Evolutionary conservation across 331 rosid genomes (phyloP).

Genomic region (Malus hybrid): DNA sequence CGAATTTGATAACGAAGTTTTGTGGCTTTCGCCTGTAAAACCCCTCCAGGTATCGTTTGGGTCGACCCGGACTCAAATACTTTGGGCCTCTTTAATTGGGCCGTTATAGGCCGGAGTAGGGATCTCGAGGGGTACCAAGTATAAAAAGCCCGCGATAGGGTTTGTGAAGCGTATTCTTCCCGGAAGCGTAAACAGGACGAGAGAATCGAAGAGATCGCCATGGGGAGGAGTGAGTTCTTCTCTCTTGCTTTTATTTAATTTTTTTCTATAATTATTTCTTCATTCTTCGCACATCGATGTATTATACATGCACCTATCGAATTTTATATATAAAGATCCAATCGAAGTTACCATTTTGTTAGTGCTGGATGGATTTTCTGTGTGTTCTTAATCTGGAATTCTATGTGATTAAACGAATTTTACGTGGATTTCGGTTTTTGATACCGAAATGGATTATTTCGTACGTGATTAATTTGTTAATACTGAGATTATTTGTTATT

Average conservation of each 20-base stretch:
- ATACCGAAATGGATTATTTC: not conserved
- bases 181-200: not conserved
- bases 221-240: slow-evolving; percentile 52
- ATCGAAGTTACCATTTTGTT: not conserved
- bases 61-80: not conserved
- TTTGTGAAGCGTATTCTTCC: not conserved
- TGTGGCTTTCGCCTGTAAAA: too few relatives aligned
- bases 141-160: slow-evolving; percentile 2
- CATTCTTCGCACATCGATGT: not conserved
- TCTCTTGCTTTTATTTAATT: not conserved
- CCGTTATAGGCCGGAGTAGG: not conserved
- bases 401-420: not conserved
- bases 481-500: not conserved
- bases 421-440: too few relatives aligned
- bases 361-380: not conserved
- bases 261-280: not conserved
- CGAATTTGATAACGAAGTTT: too few relatives aligned
- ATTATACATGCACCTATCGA: not conserved
- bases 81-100: not conserved
- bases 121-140: not conserved
- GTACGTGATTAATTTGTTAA: not conserved
- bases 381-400: not conserved
- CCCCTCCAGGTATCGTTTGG: not conserved
- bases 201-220: slow-evolving; percentile 13
- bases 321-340: not conserved